Evolutionary conservation across 1,139 yeast species (phyloP).

Genomic region (Meyerozyma guilliermondii): DNA sequence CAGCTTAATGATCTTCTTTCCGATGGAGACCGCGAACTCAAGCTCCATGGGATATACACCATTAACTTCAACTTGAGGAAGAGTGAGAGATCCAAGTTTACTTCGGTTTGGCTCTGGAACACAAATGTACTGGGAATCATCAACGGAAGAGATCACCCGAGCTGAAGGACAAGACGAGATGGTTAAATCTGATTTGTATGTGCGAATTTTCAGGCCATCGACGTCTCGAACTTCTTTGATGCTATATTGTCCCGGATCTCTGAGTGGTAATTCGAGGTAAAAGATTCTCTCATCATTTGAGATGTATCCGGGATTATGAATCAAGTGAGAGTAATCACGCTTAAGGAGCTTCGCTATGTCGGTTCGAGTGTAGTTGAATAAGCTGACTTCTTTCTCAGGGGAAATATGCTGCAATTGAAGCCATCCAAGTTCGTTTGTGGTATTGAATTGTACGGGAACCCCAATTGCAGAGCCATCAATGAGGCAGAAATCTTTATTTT

Average conservation of each 20-base stretch:
- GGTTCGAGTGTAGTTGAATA: conserved; percentile 51
- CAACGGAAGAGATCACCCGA: conserved; percentile 34
- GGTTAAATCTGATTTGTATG: conserved; percentile 58
- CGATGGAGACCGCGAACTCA: conserved; percentile 14
- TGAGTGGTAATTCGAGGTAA: conserved; percentile 55
- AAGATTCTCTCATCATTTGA: conserved; percentile 29
- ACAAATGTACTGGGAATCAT: conserved; percentile 32
- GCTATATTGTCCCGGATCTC: conserved; percentile 69
- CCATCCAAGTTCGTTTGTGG: conserved; percentile 67
- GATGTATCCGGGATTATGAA: conserved; percentile 16
- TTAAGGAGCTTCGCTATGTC: conserved; percentile 46
- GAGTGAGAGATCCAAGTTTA: conserved; percentile 24
- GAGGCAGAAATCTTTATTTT: conserved; percentile 49
- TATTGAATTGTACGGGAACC: conserved; percentile 77
- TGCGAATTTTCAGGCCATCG: conserved; percentile 58
- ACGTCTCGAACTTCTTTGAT: conserved; percentile 62
- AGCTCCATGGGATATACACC: conserved; percentile 78
- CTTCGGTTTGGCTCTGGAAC: conserved; percentile 35
- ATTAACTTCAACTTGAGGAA: conserved; percentile 46
- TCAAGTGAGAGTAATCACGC: conserved; percentile 36
- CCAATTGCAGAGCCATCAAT: conserved; percentile 34
- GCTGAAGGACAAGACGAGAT: conserved; percentile 80
- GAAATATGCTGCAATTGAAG: conserved; percentile 59
- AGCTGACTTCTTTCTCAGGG: conserved; percentile 46
- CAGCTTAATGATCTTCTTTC: conserved; percentile 20